These are phyloP conservation scores for Fusarium sambucinum DNA, from an alignment of 2,329 filamentous ascomycete species.

Conservation along the genomic window DNA sequence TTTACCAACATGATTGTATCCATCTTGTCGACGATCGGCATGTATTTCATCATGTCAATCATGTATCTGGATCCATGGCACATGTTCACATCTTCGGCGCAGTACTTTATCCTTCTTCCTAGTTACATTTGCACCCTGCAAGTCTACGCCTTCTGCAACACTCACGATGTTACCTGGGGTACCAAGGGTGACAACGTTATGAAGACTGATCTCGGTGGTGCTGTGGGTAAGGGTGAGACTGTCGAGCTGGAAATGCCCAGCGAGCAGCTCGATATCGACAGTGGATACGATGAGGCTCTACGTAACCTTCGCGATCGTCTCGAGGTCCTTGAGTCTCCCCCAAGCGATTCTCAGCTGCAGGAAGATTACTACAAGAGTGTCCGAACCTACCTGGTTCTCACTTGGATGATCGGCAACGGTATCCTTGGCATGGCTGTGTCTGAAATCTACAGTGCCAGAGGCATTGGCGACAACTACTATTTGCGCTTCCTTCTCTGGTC, in stretches of 20 bases:
- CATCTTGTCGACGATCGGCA: conserved; percentile 85
- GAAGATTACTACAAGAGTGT: conserved; percentile 99
- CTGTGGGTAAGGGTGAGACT: conserved; percentile 80
- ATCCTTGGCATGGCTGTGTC: conserved; percentile 93
- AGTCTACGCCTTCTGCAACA: conserved; percentile 88
- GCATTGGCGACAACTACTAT: conserved; percentile 87
- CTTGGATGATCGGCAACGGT: conserved; percentile 93
- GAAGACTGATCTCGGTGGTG: conserved; percentile 90
- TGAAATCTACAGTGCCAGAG: conserved; percentile 81
- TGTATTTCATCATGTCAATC: conserved; percentile 97
- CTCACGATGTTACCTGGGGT: conserved; percentile 49
- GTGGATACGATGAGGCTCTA: conserved; percentile 95
- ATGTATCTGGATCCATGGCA: conserved; percentile 99
- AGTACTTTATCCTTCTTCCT: conserved; percentile 94
- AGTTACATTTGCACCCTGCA: conserved; percentile 97
- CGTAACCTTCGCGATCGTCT: conserved; percentile 94
- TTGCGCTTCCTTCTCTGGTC: conserved; percentile 93
- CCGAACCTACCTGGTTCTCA: conserved; percentile 96
- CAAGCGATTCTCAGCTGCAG: conserved; percentile 85
- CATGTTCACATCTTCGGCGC: conserved; percentile 91
- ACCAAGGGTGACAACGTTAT: conserved; percentile 98
- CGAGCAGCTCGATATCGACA: conserved; percentile 98
- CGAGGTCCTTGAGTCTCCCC: conserved; percentile 74
- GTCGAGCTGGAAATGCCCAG: conserved; percentile 98
- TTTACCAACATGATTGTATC: conserved; percentile 96